phyloP scores from a whole-genome alignment of 257 asterid species.

The Gentiana dahurica region DNA sequence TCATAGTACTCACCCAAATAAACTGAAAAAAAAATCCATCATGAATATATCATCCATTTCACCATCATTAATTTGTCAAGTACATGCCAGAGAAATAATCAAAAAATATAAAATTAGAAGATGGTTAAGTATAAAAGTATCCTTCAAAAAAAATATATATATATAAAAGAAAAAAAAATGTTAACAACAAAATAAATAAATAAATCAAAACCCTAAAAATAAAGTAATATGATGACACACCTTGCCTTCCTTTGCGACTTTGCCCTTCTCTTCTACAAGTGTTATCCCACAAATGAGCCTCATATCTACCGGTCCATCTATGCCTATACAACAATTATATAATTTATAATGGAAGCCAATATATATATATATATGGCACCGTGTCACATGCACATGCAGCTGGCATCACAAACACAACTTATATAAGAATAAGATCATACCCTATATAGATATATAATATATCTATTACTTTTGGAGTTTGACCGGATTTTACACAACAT shows the following conservation, averaged over 20 bases:
- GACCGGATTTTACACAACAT: background rate
- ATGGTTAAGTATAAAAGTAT: too few species aligned
- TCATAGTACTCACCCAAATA: constrained; percentile 59
- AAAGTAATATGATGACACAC: constrained; percentile 14
- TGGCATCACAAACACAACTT: too few species aligned
- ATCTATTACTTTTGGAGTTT: too few species aligned
- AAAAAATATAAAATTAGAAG: background rate
- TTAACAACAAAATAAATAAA: background rate
- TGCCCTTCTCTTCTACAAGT: constrained; percentile 93
- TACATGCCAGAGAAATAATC: constrained; percentile 28
- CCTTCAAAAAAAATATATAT: constrained; percentile 18
- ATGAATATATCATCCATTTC: constrained; percentile 27
- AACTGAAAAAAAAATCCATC: constrained; percentile 41
- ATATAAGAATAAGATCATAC: too few species aligned
- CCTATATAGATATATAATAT: too few species aligned
- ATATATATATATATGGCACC: too few species aligned
- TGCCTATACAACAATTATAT: constrained; percentile 25
- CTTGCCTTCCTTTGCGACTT: constrained; percentile 95
- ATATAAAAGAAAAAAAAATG: background rate
- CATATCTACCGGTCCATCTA: constrained; percentile 87
- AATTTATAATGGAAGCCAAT: background rate
- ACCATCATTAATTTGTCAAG: constrained; percentile 35
- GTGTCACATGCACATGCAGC: too few species aligned
- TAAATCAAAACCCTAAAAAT: constrained; percentile 19
- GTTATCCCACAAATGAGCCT: constrained; percentile 91